Conservation (phyloP, 441 rosid species). For the Eugenia klotzschiana region DNA sequence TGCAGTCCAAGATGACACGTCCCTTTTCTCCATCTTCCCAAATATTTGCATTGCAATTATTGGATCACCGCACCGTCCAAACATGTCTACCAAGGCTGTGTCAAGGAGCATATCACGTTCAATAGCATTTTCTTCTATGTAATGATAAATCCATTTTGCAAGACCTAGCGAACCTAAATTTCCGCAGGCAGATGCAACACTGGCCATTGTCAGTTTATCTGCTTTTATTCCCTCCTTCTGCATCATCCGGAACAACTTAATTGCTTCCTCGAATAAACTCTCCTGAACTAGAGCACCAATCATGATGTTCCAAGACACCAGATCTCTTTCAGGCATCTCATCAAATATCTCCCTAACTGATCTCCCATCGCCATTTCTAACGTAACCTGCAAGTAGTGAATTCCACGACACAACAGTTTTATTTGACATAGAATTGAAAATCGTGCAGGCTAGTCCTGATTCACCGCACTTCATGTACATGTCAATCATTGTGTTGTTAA, state of each 20-base stretch:
- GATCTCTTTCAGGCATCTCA: constrained; percentile 42
- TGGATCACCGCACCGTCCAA: constrained; percentile 49
- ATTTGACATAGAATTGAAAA: constrained; percentile 33
- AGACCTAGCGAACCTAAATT: constrained; percentile 41
- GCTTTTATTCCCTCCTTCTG: constrained; percentile 26
- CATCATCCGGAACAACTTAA: constrained; percentile 31
- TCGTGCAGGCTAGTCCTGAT: constrained; percentile 28
- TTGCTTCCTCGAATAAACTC: constrained; percentile 38
- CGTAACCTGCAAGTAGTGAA: constrained; percentile 38
- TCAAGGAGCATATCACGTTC: constrained; percentile 31
- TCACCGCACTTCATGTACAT: constrained; percentile 60
- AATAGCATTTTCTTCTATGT: constrained; percentile 19
- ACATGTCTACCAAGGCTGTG: constrained; percentile 47
- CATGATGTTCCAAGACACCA: constrained; percentile 43
- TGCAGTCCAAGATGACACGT: constrained; percentile 56
- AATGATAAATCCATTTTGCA: constrained; percentile 38
- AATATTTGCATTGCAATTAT: constrained; percentile 33
- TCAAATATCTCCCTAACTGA: constrained; percentile 30
- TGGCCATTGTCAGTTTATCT: constrained; percentile 39
- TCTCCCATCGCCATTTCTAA: constrained; percentile 33
- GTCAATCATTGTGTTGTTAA: constrained; percentile 42
- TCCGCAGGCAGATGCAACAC: constrained; percentile 49
- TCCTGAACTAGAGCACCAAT: constrained; percentile 33
- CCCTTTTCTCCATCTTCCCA: constrained; percentile 21
- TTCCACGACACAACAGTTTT: constrained; percentile 62